Evolutionary conservation across 1,284 basidiomycete genomes (phyloP).

Genomic region (Ustilago xerochloae): DNA sequence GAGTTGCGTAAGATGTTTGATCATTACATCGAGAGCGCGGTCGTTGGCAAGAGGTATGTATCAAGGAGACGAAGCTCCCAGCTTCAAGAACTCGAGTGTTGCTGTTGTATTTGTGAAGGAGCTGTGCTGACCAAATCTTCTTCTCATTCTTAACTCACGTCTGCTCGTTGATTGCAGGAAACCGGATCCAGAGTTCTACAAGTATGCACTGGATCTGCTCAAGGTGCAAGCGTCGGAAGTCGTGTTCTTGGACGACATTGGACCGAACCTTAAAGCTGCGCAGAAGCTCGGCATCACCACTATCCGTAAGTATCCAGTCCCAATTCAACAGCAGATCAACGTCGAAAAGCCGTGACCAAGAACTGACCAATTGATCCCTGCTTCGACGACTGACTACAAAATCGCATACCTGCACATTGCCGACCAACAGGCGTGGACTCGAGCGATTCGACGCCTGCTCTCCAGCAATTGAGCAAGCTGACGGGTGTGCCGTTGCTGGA

Average conservation of each 20-base stretch:
- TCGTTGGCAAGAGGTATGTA: constrained; percentile 65
- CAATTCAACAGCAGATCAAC: no score
- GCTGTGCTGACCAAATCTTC: not conserved
- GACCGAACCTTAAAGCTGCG: constrained; percentile 67
- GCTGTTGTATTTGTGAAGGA: no score
- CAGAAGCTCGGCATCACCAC: constrained; percentile 66
- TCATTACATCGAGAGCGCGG: constrained; percentile 66
- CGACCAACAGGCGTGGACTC: constrained; percentile 41
- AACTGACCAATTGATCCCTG: not conserved
- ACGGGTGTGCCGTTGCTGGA: constrained; percentile 44
- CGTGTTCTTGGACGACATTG: constrained; percentile 69
- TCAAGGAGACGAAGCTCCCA: not conserved
- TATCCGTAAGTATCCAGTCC: constrained; percentile 61
- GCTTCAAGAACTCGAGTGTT: no score
- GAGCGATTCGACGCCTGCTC: constrained; percentile 36
- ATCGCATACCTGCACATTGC: not conserved
- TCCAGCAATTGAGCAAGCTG: constrained; percentile 43
- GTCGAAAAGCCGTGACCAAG: no score
- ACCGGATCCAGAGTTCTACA: constrained; percentile 68
- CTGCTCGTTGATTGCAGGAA: constrained; percentile 51
- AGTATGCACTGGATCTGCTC: constrained; percentile 63
- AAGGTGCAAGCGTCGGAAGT: constrained; percentile 61
- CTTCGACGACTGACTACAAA: not conserved
- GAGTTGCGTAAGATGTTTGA: constrained; percentile 64
- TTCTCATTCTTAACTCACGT: not conserved